These are phyloP conservation scores for Coemansia sp. DNA, from an alignment of 192 early-diverging fungal genomes.

Conservation along the genomic window DNA sequence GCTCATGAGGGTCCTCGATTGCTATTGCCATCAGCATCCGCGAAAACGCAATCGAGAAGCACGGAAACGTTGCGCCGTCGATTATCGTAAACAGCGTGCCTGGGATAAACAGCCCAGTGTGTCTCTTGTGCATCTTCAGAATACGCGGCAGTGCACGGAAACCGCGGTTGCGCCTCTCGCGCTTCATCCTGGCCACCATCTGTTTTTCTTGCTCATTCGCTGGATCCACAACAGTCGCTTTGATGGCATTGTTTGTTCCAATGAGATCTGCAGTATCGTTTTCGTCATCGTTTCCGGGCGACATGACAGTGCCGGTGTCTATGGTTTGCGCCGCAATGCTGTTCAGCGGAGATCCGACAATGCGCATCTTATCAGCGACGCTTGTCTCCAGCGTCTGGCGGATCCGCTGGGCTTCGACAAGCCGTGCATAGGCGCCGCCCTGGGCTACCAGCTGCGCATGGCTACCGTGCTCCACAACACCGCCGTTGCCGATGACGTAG, in stretches of 20 bases:
- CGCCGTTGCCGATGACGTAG: constrained; percentile 75
- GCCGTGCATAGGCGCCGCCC: constrained; percentile 42
- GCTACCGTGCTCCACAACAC: constrained; percentile 71
- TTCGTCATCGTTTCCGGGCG: constrained; percentile 1
- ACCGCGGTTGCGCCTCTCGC: constrained; percentile 18
- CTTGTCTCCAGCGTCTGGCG: constrained; percentile 40
- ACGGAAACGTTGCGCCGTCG: constrained; percentile 74
- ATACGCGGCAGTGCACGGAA: constrained; percentile 29
- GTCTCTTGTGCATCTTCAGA: constrained; percentile 44
- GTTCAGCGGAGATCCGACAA: not conserved
- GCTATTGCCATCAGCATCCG: constrained; percentile 41
- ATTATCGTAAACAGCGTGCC: constrained; percentile 64
- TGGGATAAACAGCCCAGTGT: constrained; percentile 48
- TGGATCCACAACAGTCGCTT: constrained; percentile 3
- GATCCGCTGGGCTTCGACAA: constrained; percentile 64
- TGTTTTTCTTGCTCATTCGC: constrained; percentile 26
- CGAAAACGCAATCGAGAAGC: constrained; percentile 73
- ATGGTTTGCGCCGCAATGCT: not conserved
- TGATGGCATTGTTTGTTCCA: not conserved
- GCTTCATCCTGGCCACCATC: constrained; percentile 4
- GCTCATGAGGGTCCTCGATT: constrained; percentile 22
- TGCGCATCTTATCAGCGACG: constrained; percentile 8
- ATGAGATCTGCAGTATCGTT: not conserved
- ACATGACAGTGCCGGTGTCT: not conserved
- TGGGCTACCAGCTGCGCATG: constrained; percentile 70